Conservation (phyloP, 2,329 filamentous ascomycete species). For the Aspergillus luchuensis region DNA sequence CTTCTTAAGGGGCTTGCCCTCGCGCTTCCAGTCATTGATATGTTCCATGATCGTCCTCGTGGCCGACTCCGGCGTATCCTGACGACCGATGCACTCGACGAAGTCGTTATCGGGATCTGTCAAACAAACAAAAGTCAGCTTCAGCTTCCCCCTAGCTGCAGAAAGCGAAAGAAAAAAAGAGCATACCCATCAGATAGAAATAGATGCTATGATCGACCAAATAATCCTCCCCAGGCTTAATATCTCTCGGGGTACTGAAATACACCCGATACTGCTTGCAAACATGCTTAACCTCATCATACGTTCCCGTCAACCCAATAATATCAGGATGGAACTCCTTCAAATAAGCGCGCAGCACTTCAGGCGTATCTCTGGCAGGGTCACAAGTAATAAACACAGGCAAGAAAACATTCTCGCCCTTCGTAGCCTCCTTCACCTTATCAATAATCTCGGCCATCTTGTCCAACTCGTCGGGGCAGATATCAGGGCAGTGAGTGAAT, state of each 20-base stretch:
- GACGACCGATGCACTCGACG: slow-evolving; percentile 91
- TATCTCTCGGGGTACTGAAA: slow-evolving; percentile 86
- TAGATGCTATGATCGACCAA: slow-evolving; percentile 99
- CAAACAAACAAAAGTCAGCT: slow-evolving; percentile 9
- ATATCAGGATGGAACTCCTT: slow-evolving; percentile 86
- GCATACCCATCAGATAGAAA: slow-evolving; percentile 90
- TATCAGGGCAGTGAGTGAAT: slow-evolving; percentile 97
- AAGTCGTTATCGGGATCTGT: slow-evolving; percentile 93
- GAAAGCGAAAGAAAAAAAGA: too few species aligned
- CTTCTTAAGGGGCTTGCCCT: slow-evolving; percentile 54
- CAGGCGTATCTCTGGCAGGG: slow-evolving; percentile 83
- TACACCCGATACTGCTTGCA: slow-evolving; percentile 98
- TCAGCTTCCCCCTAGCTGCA: too few species aligned
- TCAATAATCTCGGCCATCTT: slow-evolving; percentile 99
- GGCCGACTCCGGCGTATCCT: slow-evolving; percentile 86
- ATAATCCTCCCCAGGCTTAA: slow-evolving; percentile 93
- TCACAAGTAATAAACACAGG: slow-evolving; percentile 96
- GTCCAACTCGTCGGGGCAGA: slow-evolving; percentile 97
- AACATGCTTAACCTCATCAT: slow-evolving; percentile 88
- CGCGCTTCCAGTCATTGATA: slow-evolving; percentile 73
- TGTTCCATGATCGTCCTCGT: slow-evolving; percentile 83
- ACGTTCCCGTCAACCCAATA: slow-evolving; percentile 86
- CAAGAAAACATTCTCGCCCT: slow-evolving; percentile 54
- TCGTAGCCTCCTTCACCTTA: slow-evolving; percentile 50
- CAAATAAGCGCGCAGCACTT: slow-evolving; percentile 81